phyloP scores from a whole-genome alignment of 805 yeast species.

The Babjeviella inositovora region DNA sequence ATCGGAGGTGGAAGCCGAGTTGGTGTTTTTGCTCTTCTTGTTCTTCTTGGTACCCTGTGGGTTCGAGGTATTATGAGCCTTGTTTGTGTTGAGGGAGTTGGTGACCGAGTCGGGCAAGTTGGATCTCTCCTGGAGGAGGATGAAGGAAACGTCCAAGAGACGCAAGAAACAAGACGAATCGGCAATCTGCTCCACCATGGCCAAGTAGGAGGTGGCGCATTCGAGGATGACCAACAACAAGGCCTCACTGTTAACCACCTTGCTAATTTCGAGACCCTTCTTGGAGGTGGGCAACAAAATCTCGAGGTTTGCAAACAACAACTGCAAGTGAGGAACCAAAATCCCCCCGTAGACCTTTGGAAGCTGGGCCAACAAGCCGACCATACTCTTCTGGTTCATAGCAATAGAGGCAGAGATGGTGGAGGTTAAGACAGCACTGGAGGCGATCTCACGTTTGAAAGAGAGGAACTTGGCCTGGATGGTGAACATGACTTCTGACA shows the following conservation, averaged over 20 bases:
- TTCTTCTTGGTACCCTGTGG: slow-evolving; percentile 12
- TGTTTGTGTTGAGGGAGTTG: no score
- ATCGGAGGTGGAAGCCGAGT: slow-evolving; percentile 44
- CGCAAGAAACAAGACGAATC: slow-evolving; percentile 39
- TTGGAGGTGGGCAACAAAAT: slow-evolving; percentile 36
- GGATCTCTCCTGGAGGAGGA: slow-evolving; percentile 18
- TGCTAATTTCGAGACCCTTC: slow-evolving; percentile 12
- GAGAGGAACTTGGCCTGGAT: slow-evolving; percentile 38
- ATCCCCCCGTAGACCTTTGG: slow-evolving; percentile 17
- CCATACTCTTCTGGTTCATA: slow-evolving; percentile 25
- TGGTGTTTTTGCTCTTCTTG: slow-evolving; percentile 22
- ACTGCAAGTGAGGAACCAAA: slow-evolving; percentile 27
- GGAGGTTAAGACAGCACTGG: no score
- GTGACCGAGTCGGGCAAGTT: slow-evolving; percentile 5
- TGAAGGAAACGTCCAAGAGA: slow-evolving; percentile 39
- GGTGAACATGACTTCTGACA: slow-evolving; percentile 37
- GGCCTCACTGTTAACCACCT: slow-evolving; percentile 17
- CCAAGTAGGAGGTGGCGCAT: slow-evolving; percentile 4
- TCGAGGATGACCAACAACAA: slow-evolving; percentile 16
- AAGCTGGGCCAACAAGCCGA: slow-evolving; percentile 19
- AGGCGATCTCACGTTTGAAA: slow-evolving; percentile 43
- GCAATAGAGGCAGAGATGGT: slow-evolving; percentile 22
- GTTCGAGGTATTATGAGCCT: no score
- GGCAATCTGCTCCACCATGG: slow-evolving; percentile 18
- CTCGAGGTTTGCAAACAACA: slow-evolving; percentile 39